These are phyloP conservation scores for Filosporella fistucella DNA, from an alignment of 495 filamentous ascomycete genomes.

Conservation along the genomic window DNA sequence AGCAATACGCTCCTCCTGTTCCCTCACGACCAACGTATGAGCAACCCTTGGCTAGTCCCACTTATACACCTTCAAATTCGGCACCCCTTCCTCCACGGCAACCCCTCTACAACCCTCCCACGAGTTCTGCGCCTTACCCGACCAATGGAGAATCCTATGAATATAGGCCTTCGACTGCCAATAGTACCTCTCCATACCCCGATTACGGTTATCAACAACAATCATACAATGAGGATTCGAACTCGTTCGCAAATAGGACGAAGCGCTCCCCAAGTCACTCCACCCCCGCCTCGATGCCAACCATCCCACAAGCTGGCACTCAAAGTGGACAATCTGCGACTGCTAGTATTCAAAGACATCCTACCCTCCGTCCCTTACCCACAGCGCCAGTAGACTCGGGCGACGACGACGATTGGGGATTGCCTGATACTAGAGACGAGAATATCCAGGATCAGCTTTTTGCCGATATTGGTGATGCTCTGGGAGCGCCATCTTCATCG, in stretches of 20 bases:
- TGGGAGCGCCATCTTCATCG: slow-evolving; percentile 4
- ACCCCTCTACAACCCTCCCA: slow-evolving; percentile 15
- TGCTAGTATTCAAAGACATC: slow-evolving; percentile 41
- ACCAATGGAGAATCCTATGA: slow-evolving; percentile 18
- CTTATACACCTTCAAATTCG: slow-evolving; percentile 14
- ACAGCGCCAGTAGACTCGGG: slow-evolving; percentile 41
- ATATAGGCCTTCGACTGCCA: slow-evolving; percentile 12
- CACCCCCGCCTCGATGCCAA: slow-evolving; percentile 13
- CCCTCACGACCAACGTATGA: slow-evolving; percentile 41
- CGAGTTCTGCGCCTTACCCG: slow-evolving; percentile 12
- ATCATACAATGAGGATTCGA: slow-evolving; percentile 7
- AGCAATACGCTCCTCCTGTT: slow-evolving; percentile 30
- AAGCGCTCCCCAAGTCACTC: slow-evolving; percentile 11
- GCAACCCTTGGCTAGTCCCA: slow-evolving; percentile 18
- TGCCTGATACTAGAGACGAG: slow-evolving; percentile 32
- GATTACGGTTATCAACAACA: slow-evolving; percentile 12
- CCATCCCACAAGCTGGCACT: slow-evolving; percentile 25
- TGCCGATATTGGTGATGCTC: slow-evolving; percentile 46
- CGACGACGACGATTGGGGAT: slow-evolving; percentile 34
- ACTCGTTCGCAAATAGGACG: slow-evolving; percentile 14
- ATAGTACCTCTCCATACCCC: slow-evolving; percentile 12
- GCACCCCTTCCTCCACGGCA: slow-evolving; percentile 15
- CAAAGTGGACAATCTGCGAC: slow-evolving; percentile 1
- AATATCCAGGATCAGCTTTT: slow-evolving; percentile 44
- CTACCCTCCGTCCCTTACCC: slow-evolving; percentile 50